Base-by-base conservation (phyloP, 2,329 filamentous ascomycete genomes). In the Xylariaceae sp. region DNA sequence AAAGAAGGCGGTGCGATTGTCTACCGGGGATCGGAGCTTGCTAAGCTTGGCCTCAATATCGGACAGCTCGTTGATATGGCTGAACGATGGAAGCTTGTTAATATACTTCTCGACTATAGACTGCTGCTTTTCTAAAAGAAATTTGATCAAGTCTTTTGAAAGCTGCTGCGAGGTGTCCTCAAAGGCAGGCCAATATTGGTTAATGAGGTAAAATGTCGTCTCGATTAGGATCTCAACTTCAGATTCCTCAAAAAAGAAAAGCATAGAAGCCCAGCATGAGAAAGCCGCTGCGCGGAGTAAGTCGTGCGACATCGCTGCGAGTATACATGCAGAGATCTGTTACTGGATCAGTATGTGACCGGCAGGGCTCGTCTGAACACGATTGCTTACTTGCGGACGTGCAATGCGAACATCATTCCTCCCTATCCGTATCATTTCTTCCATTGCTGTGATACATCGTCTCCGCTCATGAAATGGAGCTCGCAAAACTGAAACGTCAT, bases 271-370 rank as follows among this genome's bases (percentile, higher is more conserved):
- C 95, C 95, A 99, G 45, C 92, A 91, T 3, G 83, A 85, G 67
- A 98, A 93, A 2, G 92, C 91, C 26, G 86, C 80, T 59, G 91
- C 82, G 60, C 91, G 87, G n/a, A 99, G 80, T 43, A 88, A 83
- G 40, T 87, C 81, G 47, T 90, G 85, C 14, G 89, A 82, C 58
- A 98, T 83, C 0, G 92, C 92, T 19, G 92, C 92, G 61, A 96
- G 87, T 11, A 99, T 79, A 70, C 91, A 97, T n/a, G 94, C 92
- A 64, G 92, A 92, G 53, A 98, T 94, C 87, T 94, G 67, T 53
- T 33, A 9, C 12, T 17, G 6, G 11, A 29, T 76, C 44, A 76
- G 70, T 36, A 56, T 39, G 14, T 16, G 45, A 26, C 16, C 9
- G 26, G 7, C 2, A 3, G 34, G 1, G 34, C 6, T 44, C 8